These are phyloP conservation scores for Epichloe brachyelytri DNA, from an alignment of 2,329 filamentous ascomycete genomes.

Conservation along the genomic window DNA sequence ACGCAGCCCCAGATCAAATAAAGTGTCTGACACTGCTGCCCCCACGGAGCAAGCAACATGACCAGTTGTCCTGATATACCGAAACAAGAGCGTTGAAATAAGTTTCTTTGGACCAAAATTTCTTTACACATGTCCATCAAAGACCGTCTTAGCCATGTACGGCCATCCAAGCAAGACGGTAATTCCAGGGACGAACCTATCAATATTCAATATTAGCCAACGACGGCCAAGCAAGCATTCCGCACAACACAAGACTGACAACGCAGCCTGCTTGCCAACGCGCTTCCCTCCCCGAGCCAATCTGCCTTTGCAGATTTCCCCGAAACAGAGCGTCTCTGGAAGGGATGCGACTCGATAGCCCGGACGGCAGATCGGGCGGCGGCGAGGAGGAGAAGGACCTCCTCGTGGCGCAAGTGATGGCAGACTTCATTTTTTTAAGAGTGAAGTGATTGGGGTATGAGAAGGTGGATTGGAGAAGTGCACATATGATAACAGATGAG, in stretches of 20 bases:
- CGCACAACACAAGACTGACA: constrained; percentile 16
- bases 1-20: too few relatives aligned
- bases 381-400: constrained; percentile 23
- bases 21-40: too few relatives aligned
- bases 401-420: constrained; percentile 17
- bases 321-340: constrained; percentile 19
- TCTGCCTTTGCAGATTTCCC: constrained; percentile 17
- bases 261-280: constrained; percentile 16
- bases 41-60: too few relatives aligned
- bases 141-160: constrained; percentile 13
- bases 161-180: constrained; percentile 24
- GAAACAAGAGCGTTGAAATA: background rate
- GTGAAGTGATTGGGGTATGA: background rate
- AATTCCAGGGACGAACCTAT: constrained; percentile 23
- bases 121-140: constrained; percentile 19
- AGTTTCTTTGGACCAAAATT: background rate
- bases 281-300: constrained; percentile 21
- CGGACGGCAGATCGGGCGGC: constrained; percentile 21
- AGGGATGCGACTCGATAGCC: constrained; percentile 23
- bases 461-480: background rate
- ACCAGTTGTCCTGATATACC: background rate
- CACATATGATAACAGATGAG: too few relatives aligned
- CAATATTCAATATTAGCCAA: constrained; percentile 1
- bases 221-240: background rate
- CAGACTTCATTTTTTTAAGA: constrained; percentile 13